Evolutionary conservation across 257 asterid genomes (phyloP), one percentile per base, ranked within the genome.

Genomic region (Parsonsia alboflavescens): DNA sequence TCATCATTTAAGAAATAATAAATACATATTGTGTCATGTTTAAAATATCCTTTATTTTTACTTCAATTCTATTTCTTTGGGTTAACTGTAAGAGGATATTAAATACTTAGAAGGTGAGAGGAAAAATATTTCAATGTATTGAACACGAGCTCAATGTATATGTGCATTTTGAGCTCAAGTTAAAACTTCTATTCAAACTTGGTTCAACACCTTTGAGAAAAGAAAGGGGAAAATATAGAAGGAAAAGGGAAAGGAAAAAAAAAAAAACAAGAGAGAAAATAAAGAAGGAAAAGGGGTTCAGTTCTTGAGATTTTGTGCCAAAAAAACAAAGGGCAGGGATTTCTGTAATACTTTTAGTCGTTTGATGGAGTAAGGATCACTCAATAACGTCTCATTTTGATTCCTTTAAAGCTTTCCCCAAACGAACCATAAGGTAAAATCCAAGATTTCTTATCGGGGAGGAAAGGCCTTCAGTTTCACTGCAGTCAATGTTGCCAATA

Each of bases 381-480:
- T 59, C 6, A 17, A 56, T 57, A 58, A 73, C 53, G 46, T 45
- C 12, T 58, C 24, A 44, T 44, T 39, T 57, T 44, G 59, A 61
- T 73, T 61, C 76, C 33, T 59, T 73, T 59, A 10, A 73, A 73
- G 58, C 16, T 73, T 58, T 58, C 44, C 44, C 21, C 7, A 73
- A 65, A 59, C 61, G 53, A 45, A 26, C 58, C 41, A 28, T 5
- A 1, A 19, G 65, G 21, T 56, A 13, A 7, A 17, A 42, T 45
- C 58, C 44, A 59, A 26, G 30, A 57, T 72, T 72, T 57, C 76
- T 72, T 72, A n/a, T 22, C 19, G 7, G 45, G 15, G 26, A 42
- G 69, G 68, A 72, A 72, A 56, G 67, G 42, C 52, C 33, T 71
- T 9, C 52, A n/a, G 67, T n/a, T 71, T n/a, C 53, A 39, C 11